Conservation (phyloP, 2,329 filamentous ascomycete genomes). For the Fusarium hostae region DNA sequence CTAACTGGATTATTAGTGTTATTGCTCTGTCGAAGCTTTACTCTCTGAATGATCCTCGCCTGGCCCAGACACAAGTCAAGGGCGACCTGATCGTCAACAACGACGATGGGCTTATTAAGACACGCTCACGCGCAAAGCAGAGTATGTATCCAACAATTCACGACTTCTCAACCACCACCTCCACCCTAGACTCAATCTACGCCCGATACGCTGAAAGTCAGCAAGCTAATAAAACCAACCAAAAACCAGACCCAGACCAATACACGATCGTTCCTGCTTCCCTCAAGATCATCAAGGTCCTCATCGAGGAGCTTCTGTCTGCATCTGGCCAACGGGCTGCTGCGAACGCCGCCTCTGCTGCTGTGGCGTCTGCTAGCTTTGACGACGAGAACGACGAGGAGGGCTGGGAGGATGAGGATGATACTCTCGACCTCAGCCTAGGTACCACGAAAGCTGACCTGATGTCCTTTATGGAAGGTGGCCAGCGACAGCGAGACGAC, state of each 20-base stretch:
- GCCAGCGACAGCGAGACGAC: conserved; percentile 79
- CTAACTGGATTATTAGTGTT: conserved; percentile 67
- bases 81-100: conserved; percentile 87
- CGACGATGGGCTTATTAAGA: conserved; percentile 86
- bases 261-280: conserved; percentile 89
- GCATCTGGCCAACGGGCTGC: conserved; percentile 75
- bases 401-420: conserved; percentile 88
- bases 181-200: conserved; percentile 36
- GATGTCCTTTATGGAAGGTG: conserved; percentile 78
- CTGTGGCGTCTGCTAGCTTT: conserved; percentile 68
- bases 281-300: conserved; percentile 95
- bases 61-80: conserved; percentile 85
- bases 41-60: conserved; percentile 82
- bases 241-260: conserved; percentile 77
- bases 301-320: conserved; percentile 89
- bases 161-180: conserved; percentile 31
- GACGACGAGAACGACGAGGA: conserved; percentile 78
- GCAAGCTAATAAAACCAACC: conserved; percentile 43
- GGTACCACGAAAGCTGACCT: conserved; percentile 77
- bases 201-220: conserved; percentile 29
- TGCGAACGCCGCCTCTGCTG: conserved; percentile 71
- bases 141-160: conserved; percentile 62
- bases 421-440: conserved; percentile 79
- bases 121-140: conserved; percentile 86
- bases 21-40: conserved; percentile 94